A percentile compares a stretch with the other conserved stretches of the same genome.
phyloP scores from a whole-genome alignment of 306 rosid species.

The Cicer chorassanicum region DNA sequence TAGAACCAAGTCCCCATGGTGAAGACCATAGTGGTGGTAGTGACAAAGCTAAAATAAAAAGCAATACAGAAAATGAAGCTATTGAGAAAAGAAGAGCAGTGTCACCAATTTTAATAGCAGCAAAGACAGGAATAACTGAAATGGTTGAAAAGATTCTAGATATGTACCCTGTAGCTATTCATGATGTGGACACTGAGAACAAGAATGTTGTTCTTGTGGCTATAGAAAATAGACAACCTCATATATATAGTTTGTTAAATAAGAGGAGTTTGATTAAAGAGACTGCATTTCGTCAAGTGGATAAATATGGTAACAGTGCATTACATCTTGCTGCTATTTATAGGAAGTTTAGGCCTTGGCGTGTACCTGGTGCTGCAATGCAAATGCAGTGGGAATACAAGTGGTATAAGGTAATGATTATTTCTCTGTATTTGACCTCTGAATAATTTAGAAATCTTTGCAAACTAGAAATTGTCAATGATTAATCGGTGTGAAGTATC shows the following conservation, averaged over 20 bases:
- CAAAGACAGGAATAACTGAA: constrained; percentile 53
- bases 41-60: background rate
- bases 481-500: too few species aligned
- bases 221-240: constrained; percentile 59
- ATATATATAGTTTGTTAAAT: constrained; percentile 39
- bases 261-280: constrained; percentile 35
- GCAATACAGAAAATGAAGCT: background rate
- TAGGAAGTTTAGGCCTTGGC: constrained; percentile 46
- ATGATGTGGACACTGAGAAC: constrained; percentile 49
- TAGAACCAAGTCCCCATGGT: constrained; percentile 7
- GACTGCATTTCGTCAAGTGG: constrained; percentile 50
- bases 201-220: constrained; percentile 57
- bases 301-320: constrained; percentile 52
- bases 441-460: background rate
- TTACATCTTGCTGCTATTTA: constrained; percentile 55
- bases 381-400: constrained; percentile 68
- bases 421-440: background rate
- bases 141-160: constrained; percentile 53
- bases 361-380: constrained; percentile 60
- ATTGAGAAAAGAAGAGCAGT: background rate
- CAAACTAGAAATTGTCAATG: background rate
- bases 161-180: constrained; percentile 48
- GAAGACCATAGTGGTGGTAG: background rate
- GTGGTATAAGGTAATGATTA: constrained; percentile 54
- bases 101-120: constrained; percentile 50